These are phyloP conservation scores for Eutrema japonicum DNA, from an alignment of 345 rosid species.

Conservation along the genomic window DNA sequence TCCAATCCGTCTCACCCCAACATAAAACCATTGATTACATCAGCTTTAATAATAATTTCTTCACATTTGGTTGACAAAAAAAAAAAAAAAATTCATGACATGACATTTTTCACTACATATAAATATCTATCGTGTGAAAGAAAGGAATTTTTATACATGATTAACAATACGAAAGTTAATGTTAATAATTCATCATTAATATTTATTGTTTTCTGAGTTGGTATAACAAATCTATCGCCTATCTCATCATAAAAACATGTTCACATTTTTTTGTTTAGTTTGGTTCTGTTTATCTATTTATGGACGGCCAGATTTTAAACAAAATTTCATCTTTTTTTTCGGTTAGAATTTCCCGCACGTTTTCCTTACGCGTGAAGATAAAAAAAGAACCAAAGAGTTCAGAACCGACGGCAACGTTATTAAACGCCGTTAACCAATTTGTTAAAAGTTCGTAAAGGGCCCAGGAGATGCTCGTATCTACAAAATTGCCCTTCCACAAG, in stretches of 20 bases:
- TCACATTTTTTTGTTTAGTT: not conserved
- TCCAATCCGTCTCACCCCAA: too few species aligned
- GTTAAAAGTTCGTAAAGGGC: not conserved
- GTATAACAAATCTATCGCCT: slow-evolving; percentile 16
- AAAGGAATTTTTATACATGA: not conserved
- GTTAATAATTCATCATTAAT: not conserved
- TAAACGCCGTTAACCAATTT: slow-evolving; percentile 21
- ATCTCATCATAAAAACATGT: slow-evolving; percentile 23
- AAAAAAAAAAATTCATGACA: too few species aligned
- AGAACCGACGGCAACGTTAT: slow-evolving; percentile 16
- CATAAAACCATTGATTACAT: too few species aligned
- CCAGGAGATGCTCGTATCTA: not conserved
- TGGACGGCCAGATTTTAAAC: slow-evolving; percentile 29
- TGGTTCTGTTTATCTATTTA: not conserved
- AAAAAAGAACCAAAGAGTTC: not conserved
- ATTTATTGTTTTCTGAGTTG: slow-evolving; percentile 1
- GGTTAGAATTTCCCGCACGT: slow-evolving; percentile 38
- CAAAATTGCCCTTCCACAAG: not conserved
- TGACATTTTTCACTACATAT: too few species aligned
- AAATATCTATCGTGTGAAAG: not conserved
- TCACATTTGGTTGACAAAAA: too few species aligned
- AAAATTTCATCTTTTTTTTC: not conserved
- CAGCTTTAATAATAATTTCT: too few species aligned
- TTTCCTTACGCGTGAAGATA: slow-evolving; percentile 27
- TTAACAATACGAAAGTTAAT: not conserved